Conservation (phyloP, 2,329 filamentous ascomycete genomes). For the Fusarium sp. region DNA sequence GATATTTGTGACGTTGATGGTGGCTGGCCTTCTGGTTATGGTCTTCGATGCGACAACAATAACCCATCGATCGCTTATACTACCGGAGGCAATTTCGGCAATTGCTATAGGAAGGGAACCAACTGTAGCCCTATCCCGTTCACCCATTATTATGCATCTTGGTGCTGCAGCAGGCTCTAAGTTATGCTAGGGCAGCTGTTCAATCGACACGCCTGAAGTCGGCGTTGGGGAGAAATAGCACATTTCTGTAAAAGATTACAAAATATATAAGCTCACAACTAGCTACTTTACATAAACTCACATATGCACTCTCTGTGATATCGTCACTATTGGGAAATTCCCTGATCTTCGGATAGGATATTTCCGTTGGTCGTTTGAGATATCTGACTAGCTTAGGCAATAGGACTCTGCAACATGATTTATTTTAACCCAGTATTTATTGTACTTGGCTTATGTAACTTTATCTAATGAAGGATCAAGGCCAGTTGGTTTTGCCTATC, state of each 20-base stretch:
- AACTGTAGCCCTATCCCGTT: neutral
- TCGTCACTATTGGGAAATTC: no score
- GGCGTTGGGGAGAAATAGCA: neutral
- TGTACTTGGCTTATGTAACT: fast-evolving
- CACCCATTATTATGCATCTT: neutral
- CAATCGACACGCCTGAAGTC: fast-evolving
- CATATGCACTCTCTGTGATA: no score
- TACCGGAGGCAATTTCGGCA: neutral
- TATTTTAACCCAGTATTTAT: neutral
- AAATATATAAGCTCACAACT: neutral
- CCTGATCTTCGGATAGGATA: neutral
- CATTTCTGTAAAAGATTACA: neutral
- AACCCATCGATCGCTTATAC: neutral
- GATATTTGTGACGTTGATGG: neutral
- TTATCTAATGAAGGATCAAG: neutral
- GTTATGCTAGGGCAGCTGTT: neutral
- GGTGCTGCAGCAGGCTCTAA: neutral
- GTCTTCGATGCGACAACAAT: neutral
- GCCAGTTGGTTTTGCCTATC: no score
- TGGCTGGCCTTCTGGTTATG: neutral
- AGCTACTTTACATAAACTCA: no score
- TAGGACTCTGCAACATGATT: fast-evolving
- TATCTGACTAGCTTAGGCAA: no score
- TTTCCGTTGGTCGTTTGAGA: neutral
- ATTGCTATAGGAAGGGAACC: neutral